Percentiles rank a stretch among this genome's conserved stretches.
Evolutionary conservation across 257 asterid genomes (phyloP).

Genomic region (Paulownia fortunei): DNA sequence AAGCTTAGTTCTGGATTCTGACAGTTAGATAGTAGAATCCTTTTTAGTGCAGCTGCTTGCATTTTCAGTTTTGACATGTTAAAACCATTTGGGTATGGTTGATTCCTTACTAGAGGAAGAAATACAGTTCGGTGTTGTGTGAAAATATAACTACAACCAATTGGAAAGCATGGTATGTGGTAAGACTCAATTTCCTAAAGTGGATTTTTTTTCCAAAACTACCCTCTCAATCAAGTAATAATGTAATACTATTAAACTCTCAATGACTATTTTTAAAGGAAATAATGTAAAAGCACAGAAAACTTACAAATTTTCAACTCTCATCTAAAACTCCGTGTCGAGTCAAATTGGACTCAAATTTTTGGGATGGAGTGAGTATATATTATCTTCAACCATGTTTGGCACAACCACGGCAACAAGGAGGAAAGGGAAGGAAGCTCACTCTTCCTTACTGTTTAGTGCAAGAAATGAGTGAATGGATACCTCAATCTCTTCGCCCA

Average conservation of each 20-base stretch:
- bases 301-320: no score
- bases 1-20: not conserved
- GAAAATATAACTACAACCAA: not conserved
- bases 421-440: not conserved
- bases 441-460: not conserved
- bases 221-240: no score
- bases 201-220: no score
- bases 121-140: not conserved
- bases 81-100: not conserved
- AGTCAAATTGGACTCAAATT: no score
- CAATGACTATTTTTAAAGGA: no score
- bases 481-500: no score
- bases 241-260: no score
- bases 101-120: not conserved
- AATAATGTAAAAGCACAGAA: no score
- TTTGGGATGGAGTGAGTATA: no score
- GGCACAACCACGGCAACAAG: not conserved
- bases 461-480: not conserved
- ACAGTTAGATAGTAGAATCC: not conserved
- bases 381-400: not conserved
- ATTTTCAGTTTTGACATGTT: not conserved
- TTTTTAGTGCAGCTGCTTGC: not conserved
- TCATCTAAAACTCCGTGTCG: no score
- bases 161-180: not conserved
- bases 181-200: no score